Percentiles rank a stretch among this genome's conserved stretches.
Evolutionary conservation across 2,329 filamentous ascomycete genomes (phyloP).

Genomic region (Pseudogymnoascus sp.): DNA sequence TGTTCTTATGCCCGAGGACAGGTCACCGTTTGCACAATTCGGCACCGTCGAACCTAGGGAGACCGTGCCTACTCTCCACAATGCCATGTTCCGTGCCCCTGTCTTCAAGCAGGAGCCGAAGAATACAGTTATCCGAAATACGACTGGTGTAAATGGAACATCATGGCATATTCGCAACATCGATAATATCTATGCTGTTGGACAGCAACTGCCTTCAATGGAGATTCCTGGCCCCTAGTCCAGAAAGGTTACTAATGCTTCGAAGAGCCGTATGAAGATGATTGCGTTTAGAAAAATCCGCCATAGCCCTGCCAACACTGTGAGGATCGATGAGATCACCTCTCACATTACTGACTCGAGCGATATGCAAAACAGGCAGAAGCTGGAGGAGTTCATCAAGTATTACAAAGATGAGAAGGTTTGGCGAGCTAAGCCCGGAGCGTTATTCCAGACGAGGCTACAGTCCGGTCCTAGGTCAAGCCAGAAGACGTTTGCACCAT

Average conservation of each 20-base stretch:
- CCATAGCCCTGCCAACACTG: constrained; percentile 59
- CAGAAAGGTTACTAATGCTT: constrained; percentile 87
- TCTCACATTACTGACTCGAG: constrained; percentile 87
- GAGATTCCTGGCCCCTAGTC: constrained; percentile 92
- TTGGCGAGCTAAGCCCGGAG: constrained; percentile 69
- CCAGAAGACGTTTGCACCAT: constrained; percentile 92
- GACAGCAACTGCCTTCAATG: constrained; percentile 84
- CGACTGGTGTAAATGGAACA: constrained; percentile 68
- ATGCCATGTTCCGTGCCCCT: constrained; percentile 89
- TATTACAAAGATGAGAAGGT: constrained; percentile 79
- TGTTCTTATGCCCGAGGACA: constrained; percentile 83
- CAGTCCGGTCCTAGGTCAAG: constrained; percentile 80
- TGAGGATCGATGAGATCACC: constrained; percentile 75
- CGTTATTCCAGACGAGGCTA: constrained; percentile 68
- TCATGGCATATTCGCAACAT: constrained; percentile 81
- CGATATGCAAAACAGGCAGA: constrained; percentile 91
- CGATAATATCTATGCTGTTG: constrained; percentile 83
- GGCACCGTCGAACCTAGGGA: constrained; percentile 88
- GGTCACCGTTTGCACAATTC: constrained; percentile 92
- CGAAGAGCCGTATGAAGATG: constrained; percentile 95
- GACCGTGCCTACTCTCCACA: constrained; percentile 83
- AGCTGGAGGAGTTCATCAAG: constrained; percentile 90
- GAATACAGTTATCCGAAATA: constrained; percentile 67
- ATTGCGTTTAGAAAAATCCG: constrained; percentile 83
- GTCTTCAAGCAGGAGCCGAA: constrained; percentile 80